A percentile compares a stretch with the other conserved stretches of the same genome.
These are phyloP conservation scores for Arabidopsis thaliana DNA, from an alignment of 345 rosid species.

Conservation along the genomic window TAIR10.1 NC_003074.8:11102501-11103000, in stretches of 20 bases:
- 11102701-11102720: background rate
- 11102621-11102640: conserved; percentile 65
- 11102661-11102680: background rate
- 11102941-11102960: conserved; percentile 19
- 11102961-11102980: background rate
- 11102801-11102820: conserved; percentile 84
- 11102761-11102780: conserved; percentile 69
- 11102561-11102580: conserved; percentile 83
- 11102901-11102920: background rate
- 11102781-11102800: conserved; percentile 68
- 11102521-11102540: background rate
- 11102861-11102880: conserved; percentile 92
- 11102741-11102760: conserved; percentile 92
- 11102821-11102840: conserved; percentile 86
- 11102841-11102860: conserved; percentile 89
- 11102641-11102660: conserved; percentile 62
- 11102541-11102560: conserved; percentile 58
- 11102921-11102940: background rate
- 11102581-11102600: conserved; percentile 61
- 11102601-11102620: conserved; percentile 96
- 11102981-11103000: background rate
- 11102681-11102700: background rate
- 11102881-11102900: conserved; percentile 2
- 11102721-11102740: conserved; percentile 93
- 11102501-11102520: background rate